Evolutionary conservation across 345 rosid species (phyloP).

Genomic region (Citrus maxima): DNA sequence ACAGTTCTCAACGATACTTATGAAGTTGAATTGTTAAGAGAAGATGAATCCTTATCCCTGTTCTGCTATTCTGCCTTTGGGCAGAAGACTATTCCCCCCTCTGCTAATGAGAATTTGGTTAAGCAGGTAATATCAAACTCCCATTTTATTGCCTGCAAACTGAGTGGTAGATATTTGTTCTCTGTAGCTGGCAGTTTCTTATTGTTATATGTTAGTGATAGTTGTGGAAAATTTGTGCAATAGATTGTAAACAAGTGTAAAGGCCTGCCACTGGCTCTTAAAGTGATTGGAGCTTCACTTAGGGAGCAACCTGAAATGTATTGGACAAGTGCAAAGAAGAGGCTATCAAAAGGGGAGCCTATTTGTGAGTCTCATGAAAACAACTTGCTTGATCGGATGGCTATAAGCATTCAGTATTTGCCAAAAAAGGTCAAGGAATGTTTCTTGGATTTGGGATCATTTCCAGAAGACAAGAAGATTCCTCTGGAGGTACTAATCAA

Average conservation of each 20-base stretch:
- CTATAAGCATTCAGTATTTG: constrained; percentile 59
- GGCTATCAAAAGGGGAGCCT: constrained; percentile 68
- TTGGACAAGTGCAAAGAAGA: constrained; percentile 64
- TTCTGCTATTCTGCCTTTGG: constrained; percentile 80
- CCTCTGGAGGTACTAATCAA: constrained; percentile 83
- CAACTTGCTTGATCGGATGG: constrained; percentile 71
- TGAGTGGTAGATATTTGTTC: background rate
- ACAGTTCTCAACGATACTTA: constrained; percentile 32
- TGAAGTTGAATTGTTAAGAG: constrained; percentile 61
- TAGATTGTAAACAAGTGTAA: constrained; percentile 80
- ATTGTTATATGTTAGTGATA: background rate
- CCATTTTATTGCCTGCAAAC: background rate
- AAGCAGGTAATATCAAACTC: constrained; percentile 49
- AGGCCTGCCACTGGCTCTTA: constrained; percentile 95
- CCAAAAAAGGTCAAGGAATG: constrained; percentile 51
- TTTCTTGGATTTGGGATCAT: constrained; percentile 91
- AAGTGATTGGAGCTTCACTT: constrained; percentile 84
- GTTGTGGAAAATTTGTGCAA: constrained; percentile 7
- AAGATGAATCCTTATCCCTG: constrained; percentile 60
- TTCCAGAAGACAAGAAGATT: constrained; percentile 92
- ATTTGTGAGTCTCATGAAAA: constrained; percentile 69
- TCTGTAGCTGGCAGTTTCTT: background rate
- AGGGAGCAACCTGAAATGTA: constrained; percentile 56
- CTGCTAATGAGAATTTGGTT: constrained; percentile 45
- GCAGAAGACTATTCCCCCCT: constrained; percentile 52